A percentile compares a stretch with the other conserved stretches of the same genome.
Evolutionary conservation across 2,329 filamentous ascomycete genomes (phyloP).

Genomic region (Magnaporthales sp.): DNA sequence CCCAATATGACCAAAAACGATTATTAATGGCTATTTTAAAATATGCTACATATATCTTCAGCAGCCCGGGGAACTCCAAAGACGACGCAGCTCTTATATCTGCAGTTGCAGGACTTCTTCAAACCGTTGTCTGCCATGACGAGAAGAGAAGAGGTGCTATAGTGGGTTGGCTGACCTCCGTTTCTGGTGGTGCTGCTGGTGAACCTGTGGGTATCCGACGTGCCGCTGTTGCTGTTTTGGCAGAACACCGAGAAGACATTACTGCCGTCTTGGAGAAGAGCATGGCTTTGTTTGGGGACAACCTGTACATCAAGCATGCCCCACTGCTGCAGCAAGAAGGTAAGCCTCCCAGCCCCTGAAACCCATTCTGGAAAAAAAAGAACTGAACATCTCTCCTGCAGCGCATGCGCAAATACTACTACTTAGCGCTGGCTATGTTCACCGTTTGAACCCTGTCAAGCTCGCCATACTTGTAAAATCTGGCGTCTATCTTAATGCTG

Average conservation of each 20-base stretch:
- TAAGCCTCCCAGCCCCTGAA: conserved; percentile 23
- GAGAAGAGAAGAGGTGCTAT: conserved; percentile 43
- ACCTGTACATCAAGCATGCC: conserved; percentile 77
- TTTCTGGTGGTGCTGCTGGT: conserved; percentile 56
- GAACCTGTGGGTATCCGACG: conserved; percentile 58
- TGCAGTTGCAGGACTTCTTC: conserved; percentile 50
- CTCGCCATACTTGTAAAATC: conserved; percentile 64
- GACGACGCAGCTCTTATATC: conserved; percentile 30
- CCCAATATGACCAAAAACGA: conserved; percentile 31
- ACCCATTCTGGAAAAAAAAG: conserved; percentile 10
- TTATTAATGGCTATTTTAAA: conserved; percentile 17
- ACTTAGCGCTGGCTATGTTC: conserved; percentile 67
- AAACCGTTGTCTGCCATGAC: conserved; percentile 36
- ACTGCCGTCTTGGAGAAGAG: conserved; percentile 55
- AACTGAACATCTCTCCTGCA: conserved; percentile 24
- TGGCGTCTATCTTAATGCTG: conserved; percentile 61
- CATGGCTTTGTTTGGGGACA: conserved; percentile 71
- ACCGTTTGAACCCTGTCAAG: conserved; percentile 55
- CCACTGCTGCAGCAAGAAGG: conserved; percentile 85
- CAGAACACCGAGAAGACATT: conserved; percentile 41
- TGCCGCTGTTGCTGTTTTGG: conserved; percentile 51
- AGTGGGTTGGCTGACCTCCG: conserved; percentile 54
- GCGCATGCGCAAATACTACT: conserved; percentile 74
- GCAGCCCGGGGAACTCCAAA: background rate
- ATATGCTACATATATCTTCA: background rate